Base-by-base conservation (phyloP, 257 asterid genomes). In the Leonotis leonurus region DNA sequence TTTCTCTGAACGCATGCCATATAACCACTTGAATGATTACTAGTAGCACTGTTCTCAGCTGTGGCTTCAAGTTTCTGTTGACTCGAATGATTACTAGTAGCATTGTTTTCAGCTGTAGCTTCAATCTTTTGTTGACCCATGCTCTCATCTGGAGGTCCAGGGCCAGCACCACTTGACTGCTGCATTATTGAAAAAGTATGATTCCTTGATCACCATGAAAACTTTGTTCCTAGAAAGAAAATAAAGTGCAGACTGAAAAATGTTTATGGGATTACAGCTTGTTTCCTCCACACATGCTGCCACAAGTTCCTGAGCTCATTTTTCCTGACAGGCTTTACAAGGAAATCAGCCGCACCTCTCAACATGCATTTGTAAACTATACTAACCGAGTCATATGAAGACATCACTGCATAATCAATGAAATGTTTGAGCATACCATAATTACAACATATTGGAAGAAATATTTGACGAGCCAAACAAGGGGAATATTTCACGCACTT, bases 281-380 rank as follows among this genome's bases (percentile, higher is more conserved):
- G 89, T 73, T 73, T 83, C 75, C 95, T 83, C 97, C 97, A 89
- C 46, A 89, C 92, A 64, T 89, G 97, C 78, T 89, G 97, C 97
- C 97, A 89, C 77, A 86, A 73, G 77, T 89, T 86, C 63, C 72
- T 81, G 36, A 89, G 80, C 78, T 89, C 97, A 58, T 89, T 89
- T 67, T 80, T 89, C 64, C 95, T 74, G 39, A 89, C 70, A 22
- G 97, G 95, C 80, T 89, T 89, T 53, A 87, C 91, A 41, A 89
- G 97, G 77, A 89, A 89, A 70, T 89, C 97, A 5, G 86, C 92
- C 20, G 97, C 97, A 10, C 97, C 97, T 80, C 85, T 83, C 81
- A 83, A 32, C 97, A 89, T 89, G 86, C 97, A 89, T 27, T 82
- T 85, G 40, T 87, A 89, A 17, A 87, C 95, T 1, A 85, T 85